Base-by-base conservation (phyloP, 2,329 filamentous ascomycete species). In the Canariomyces notabilis region DNA sequence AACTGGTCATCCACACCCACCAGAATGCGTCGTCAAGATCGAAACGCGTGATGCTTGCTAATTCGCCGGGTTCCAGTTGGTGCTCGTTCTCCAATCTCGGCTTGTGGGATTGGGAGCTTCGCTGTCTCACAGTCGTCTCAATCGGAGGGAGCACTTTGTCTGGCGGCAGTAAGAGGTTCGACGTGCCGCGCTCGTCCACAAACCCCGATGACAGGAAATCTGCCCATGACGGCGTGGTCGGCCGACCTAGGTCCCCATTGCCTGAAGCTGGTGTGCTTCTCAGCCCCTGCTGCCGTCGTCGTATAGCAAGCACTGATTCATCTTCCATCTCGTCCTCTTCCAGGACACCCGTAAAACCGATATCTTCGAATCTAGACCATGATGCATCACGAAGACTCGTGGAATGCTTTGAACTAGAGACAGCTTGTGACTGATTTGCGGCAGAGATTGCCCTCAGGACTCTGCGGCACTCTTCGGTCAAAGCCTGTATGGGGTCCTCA, bases 1-100 rank as follows among this genome's bases (percentile, higher is more conserved):
- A 71, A 73, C 91, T 97, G 57, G 82, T 94, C 76, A 98, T 97
- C 93, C 93, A 98, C 4, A 97, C 93, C 91, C 93, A 97, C 93
- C 93, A 98, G 66, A 98, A 98, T 1, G 89, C 85, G 64, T 97
- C 91, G 58, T 98, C 93, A 5, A 98, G 74, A 52, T 93, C 84
- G 47, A 97, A 79, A 31, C 78, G 78, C 19, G 80, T 86, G 61
- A 98, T 95, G 62, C 89, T 97, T 22, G 93, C 93, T 47, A 98
- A 76, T 73, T 98, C 93, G 42, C 89, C 93, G 0, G 91, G 93
- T 54, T 96, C 89, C 0, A 96, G 73, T 33, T 80, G 73, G 19
- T 68, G 68, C 44, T 87, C 81, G 12, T 75, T 76, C 54, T 89
- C 83, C n/a, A 88, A 70, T 48, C 82, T 77, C 35, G 85, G 82